phyloP scores from a whole-genome alignment of 1,284 basidiomycete species.

The Ganoderma meredithae region DNA sequence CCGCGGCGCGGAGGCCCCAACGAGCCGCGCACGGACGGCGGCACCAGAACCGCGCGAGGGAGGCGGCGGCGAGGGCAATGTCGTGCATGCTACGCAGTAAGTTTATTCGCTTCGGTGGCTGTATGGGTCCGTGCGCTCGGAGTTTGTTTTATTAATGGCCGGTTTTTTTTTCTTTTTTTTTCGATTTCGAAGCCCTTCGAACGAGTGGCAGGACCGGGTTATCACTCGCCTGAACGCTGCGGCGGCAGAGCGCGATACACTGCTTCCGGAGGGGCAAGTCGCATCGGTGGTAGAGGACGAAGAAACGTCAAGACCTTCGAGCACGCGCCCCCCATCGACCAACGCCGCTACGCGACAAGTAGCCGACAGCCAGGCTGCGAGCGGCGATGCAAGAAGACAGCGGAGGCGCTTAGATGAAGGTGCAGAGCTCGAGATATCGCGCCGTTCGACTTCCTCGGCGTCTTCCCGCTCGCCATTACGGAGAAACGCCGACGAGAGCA shows the following conservation, averaged over 20 bases:
- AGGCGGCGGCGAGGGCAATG: conserved; percentile 40
- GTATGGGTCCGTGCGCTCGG: not conserved
- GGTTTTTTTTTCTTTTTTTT: not conserved
- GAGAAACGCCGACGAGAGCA: conserved; percentile 34
- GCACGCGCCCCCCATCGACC: conserved; percentile 23
- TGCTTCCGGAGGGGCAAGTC: conserved; percentile 35
- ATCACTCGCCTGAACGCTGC: conserved; percentile 43
- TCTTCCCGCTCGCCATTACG: conserved; percentile 38
- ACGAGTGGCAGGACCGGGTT: conserved; percentile 81
- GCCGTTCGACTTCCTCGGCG: conserved; percentile 37
- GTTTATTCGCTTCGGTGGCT: conserved; percentile 36
- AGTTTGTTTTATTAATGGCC: not conserved
- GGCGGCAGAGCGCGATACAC: conserved; percentile 38
- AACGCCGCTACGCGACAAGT: conserved; percentile 11
- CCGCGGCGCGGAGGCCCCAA: conserved; percentile 41
- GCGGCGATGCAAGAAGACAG: conserved; percentile 34
- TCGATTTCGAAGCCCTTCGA: conserved; percentile 55
- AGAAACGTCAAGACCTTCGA: conserved; percentile 24
- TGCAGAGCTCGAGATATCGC: conserved; percentile 25
- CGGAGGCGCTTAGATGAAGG: conserved; percentile 37
- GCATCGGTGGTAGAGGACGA: conserved; percentile 28
- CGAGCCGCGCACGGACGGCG: conserved; percentile 34
- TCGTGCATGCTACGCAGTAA: conserved; percentile 65
- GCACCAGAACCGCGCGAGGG: conserved; percentile 39
- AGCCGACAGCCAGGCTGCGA: conserved; percentile 15